Percentiles rank a stretch among this genome's conserved stretches.
Conservation (phyloP, 352 stramenopile genomes). For the Phytophthora citricola region DNA sequence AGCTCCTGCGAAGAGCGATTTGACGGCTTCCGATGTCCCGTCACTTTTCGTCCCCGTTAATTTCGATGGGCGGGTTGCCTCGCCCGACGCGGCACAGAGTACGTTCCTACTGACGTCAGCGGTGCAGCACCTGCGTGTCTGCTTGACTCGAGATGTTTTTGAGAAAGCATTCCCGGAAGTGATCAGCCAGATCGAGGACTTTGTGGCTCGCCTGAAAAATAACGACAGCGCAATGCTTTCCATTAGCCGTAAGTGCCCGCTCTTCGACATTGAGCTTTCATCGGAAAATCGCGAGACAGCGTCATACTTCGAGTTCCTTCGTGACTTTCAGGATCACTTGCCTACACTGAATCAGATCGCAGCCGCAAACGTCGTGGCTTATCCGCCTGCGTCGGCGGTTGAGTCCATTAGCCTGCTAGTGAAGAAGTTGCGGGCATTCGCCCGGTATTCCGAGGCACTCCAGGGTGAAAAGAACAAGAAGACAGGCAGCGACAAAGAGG, state of each 20-base stretch:
- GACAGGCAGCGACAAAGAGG: conserved; percentile 79
- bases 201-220: conserved; percentile 50
- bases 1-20: conserved; percentile 45
- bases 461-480: conserved; percentile 78
- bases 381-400: conserved; percentile 41
- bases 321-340: conserved; percentile 54
- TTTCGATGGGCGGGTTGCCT: conserved; percentile 59
- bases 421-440: conserved; percentile 83
- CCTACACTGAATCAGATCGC: conserved; percentile 61
- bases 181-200: conserved; percentile 59
- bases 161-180: conserved; percentile 58
- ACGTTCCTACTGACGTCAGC: conserved; percentile 66
- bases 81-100: conserved; percentile 47
- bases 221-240: conserved; percentile 41
- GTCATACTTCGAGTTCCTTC: conserved; percentile 76
- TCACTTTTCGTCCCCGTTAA: conserved; percentile 59
- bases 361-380: conserved; percentile 56
- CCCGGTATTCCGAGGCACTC: conserved; percentile 74
- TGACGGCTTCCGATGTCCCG: conserved; percentile 56
- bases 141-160: conserved; percentile 63
- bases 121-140: conserved; percentile 59
- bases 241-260: conserved; percentile 60
- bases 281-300: conserved; percentile 28
- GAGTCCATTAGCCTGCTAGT: conserved; percentile 64
- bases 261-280: conserved; percentile 45